Percentiles rank a stretch among this genome's conserved stretches.
Evolutionary conservation across 202 grass and related monocot genomes (phyloP).

Genomic region (Zizania palustris): DNA sequence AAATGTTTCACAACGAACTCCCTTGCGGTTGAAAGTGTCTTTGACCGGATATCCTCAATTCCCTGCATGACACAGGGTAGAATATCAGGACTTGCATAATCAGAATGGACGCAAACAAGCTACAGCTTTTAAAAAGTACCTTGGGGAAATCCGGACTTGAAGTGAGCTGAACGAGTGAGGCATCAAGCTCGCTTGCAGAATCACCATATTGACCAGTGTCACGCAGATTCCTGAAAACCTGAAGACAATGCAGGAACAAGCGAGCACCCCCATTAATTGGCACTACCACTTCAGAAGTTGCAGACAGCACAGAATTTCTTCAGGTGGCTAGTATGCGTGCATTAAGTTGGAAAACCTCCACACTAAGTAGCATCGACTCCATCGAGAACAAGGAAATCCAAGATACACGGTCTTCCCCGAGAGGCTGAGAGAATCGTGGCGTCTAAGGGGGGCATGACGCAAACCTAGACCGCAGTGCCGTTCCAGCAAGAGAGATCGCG

Average conservation of each 20-base stretch:
- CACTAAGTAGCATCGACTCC: background rate
- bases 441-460: background rate
- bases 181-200: conserved; percentile 66
- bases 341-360: background rate
- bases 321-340: background rate
- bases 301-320: background rate
- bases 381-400: background rate
- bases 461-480: conserved; percentile 15
- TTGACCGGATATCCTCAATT: conserved; percentile 50
- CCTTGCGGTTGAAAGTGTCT: conserved; percentile 51
- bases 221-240: conserved; percentile 64
- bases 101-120: background rate
- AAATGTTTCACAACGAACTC: conserved; percentile 67
- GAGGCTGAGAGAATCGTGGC: background rate
- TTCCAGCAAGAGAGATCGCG: background rate
- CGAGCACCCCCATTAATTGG: background rate
- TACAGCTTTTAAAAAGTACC: conserved; percentile 37
- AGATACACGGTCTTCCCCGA: background rate
- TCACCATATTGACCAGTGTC: conserved; percentile 54
- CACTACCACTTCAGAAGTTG: background rate
- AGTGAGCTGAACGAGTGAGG: conserved; percentile 52
- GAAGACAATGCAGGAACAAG: conserved; percentile 29
- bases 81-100: background rate
- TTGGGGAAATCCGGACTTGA: conserved; percentile 62
- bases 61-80: conserved; percentile 55